Evolutionary conservation across 345 rosid species (phyloP).

Genomic region (Pseudoturritis turrita): DNA sequence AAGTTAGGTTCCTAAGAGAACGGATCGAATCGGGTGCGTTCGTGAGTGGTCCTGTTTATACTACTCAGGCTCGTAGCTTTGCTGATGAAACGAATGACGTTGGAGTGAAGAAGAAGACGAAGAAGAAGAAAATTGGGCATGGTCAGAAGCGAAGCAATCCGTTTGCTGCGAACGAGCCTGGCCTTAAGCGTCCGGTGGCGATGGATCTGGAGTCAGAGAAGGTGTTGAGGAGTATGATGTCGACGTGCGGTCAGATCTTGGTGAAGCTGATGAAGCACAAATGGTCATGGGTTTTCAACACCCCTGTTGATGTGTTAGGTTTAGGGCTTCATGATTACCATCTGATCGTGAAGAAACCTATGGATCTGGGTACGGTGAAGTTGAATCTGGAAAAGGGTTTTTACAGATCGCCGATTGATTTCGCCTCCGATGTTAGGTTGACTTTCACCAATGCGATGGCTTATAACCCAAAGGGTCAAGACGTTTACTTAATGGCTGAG

Average conservation of each 20-base stretch:
- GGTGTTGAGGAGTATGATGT: slow-evolving; percentile 28
- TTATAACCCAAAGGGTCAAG: slow-evolving; percentile 75
- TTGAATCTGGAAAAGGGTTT: slow-evolving; percentile 40
- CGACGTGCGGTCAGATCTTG: slow-evolving; percentile 58
- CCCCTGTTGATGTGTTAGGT: slow-evolving; percentile 64
- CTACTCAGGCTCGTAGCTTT: slow-evolving; percentile 33
- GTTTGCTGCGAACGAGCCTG: slow-evolving; percentile 6
- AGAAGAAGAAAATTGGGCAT: slow-evolving; percentile 48
- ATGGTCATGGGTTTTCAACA: slow-evolving; percentile 51
- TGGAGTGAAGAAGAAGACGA: slow-evolving; percentile 24
- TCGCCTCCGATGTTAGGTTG: slow-evolving; percentile 68
- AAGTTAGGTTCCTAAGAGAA: slow-evolving; percentile 53
- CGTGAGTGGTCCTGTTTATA: slow-evolving; percentile 17
- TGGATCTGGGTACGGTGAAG: slow-evolving; percentile 84
- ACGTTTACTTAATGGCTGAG: slow-evolving; percentile 53
- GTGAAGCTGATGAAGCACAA: slow-evolving; percentile 69
- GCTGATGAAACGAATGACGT: slow-evolving; percentile 29
- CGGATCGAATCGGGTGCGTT: slow-evolving; percentile 45
- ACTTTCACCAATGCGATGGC: slow-evolving; percentile 70
- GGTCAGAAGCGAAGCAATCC: slow-evolving; percentile 42
- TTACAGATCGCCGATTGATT: slow-evolving; percentile 56
- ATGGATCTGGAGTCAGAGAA: slow-evolving; percentile 27
- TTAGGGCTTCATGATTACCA: slow-evolving; percentile 62
- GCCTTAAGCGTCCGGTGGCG: slow-evolving; percentile 5
- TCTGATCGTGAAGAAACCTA: slow-evolving; percentile 57